A percentile compares a stretch with the other conserved stretches of the same genome.
phyloP scores from a whole-genome alignment of 2,329 filamentous ascomycete genomes.

The Fusarium sp. region DNA sequence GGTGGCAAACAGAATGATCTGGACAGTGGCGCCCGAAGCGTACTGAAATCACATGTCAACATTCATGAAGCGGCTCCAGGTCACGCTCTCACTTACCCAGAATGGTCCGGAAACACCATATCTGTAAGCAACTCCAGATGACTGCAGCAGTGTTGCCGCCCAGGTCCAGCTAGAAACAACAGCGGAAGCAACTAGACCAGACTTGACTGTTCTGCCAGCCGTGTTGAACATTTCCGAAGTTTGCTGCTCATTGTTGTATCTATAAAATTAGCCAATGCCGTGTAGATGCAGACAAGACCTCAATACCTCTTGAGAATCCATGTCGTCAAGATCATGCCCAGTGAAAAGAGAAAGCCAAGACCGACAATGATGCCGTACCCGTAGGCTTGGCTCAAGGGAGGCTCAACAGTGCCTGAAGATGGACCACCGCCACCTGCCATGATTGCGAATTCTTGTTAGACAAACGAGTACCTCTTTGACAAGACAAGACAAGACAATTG shows the following conservation, averaged over 20 bases:
- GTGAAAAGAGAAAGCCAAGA: constrained; percentile 78
- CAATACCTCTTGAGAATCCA: constrained; percentile 20
- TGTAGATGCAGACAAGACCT: neutral
- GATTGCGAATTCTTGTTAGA: neutral
- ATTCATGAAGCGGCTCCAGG: neutral
- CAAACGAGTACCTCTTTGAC: neutral
- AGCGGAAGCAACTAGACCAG: constrained; percentile 86
- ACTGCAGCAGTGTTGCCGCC: constrained; percentile 86
- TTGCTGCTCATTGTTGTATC: constrained; percentile 76
- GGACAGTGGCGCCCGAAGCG: constrained; percentile 77
- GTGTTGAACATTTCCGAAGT: constrained; percentile 95
- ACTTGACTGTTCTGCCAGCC: constrained; percentile 88
- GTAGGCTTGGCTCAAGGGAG: constrained; percentile 67
- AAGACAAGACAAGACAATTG: neutral
- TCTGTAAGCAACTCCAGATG: constrained; percentile 83
- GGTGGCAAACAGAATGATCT: constrained; percentile 90
- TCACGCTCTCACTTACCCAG: constrained; percentile 50
- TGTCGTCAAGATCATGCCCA: constrained; percentile 67
- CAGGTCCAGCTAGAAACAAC: constrained; percentile 96
- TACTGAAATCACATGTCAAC: constrained; percentile 50
- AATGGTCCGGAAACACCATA: constrained; percentile 75
- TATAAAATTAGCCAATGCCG: constrained; percentile 33
- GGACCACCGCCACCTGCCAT: constrained; percentile 36
- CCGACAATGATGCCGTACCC: constrained; percentile 85
- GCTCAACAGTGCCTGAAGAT: constrained; percentile 33